A percentile compares a stretch with the other conserved stretches of the same genome.
These are phyloP conservation scores for Ophiocordyceps camponoti-saundersi DNA, from an alignment of 2,329 filamentous ascomycete genomes.

Conservation along the genomic window DNA sequence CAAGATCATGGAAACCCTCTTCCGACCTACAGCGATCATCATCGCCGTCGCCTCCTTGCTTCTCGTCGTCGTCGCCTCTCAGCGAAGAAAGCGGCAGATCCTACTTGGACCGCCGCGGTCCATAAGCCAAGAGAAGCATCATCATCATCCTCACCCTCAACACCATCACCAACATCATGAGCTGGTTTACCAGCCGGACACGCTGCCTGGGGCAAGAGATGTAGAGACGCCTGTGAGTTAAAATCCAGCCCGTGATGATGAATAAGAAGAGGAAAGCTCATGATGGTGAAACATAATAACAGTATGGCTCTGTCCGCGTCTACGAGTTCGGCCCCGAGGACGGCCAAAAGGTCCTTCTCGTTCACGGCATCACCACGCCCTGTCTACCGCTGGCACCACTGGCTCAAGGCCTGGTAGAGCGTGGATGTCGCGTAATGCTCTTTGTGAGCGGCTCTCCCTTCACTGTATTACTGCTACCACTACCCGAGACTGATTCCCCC, in stretches of 20 bases:
- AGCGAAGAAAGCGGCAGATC: not conserved
- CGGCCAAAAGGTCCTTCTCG: conserved; percentile 57
- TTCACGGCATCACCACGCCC: conserved; percentile 75
- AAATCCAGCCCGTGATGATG: not conserved
- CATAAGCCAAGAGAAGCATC: not conserved
- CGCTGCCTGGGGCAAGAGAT: conserved; percentile 56
- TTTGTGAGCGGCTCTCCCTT: conserved; percentile 30
- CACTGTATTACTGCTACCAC: too few relatives aligned
- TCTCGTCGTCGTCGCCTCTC: not conserved
- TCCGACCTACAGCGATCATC: not conserved
- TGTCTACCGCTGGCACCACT: conserved; percentile 55
- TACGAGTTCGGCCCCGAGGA: conserved; percentile 69
- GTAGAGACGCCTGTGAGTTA: conserved; percentile 43
- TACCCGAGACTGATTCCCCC: not conserved
- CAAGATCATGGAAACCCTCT: not conserved
- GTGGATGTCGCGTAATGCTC: conserved; percentile 65
- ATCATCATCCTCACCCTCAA: too few relatives aligned
- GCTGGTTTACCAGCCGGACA: conserved; percentile 21
- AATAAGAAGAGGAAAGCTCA: conserved; percentile 1
- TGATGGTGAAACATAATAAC: not conserved
- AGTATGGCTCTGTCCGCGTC: conserved; percentile 58
- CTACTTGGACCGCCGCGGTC: not conserved
- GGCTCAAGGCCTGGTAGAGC: conserved; percentile 47
- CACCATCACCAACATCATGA: not conserved
- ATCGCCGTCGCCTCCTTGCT: not conserved